Evolutionary conservation across 2,329 filamentous ascomycete species (phyloP).

Genomic region (Neopestalotiopsis sp.): DNA sequence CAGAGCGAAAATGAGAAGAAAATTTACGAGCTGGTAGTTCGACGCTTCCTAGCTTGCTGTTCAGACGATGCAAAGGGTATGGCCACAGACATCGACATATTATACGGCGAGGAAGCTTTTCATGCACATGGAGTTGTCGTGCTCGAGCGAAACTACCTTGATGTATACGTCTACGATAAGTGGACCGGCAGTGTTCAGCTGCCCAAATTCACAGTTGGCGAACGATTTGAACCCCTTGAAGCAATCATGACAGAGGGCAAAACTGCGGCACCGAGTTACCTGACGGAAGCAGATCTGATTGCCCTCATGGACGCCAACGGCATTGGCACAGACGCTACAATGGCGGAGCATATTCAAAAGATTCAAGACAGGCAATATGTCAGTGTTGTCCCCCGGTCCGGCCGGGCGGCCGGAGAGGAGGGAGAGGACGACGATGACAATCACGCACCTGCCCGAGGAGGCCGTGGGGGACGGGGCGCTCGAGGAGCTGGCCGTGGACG

Average conservation of each 20-base stretch:
- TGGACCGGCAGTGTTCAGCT: conserved; percentile 89
- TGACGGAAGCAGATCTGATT: conserved; percentile 95
- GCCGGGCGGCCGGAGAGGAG: conserved; percentile 37
- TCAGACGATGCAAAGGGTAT: conserved; percentile 91
- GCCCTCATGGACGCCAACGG: conserved; percentile 98
- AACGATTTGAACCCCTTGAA: conserved; percentile 85
- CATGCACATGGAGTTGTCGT: conserved; percentile 84
- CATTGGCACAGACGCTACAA: conserved; percentile 97
- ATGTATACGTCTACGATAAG: conserved; percentile 95
- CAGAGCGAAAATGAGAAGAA: conserved; percentile 68
- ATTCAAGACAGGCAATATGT: conserved; percentile 92
- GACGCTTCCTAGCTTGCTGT: conserved; percentile 93
- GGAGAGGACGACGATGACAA: conserved; percentile 44
- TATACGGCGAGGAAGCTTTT: conserved; percentile 84
- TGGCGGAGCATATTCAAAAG: conserved; percentile 98
- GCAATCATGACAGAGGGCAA: conserved; percentile 91
- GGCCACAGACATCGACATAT: conserved; percentile 82
- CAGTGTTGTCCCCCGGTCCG: conserved; percentile 59
- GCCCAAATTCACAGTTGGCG: conserved; percentile 78
- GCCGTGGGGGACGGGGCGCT: conserved; percentile 54
- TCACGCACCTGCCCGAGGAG: conserved; percentile 41
- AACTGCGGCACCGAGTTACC: conserved; percentile 80
- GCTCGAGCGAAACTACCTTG: conserved; percentile 87
- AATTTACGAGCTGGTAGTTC: conserved; percentile 90
- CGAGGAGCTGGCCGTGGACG: conserved; percentile 54